phyloP scores from a whole-genome alignment of 108 stramenopile species.

The Nitzschia inconspicua region DNA sequence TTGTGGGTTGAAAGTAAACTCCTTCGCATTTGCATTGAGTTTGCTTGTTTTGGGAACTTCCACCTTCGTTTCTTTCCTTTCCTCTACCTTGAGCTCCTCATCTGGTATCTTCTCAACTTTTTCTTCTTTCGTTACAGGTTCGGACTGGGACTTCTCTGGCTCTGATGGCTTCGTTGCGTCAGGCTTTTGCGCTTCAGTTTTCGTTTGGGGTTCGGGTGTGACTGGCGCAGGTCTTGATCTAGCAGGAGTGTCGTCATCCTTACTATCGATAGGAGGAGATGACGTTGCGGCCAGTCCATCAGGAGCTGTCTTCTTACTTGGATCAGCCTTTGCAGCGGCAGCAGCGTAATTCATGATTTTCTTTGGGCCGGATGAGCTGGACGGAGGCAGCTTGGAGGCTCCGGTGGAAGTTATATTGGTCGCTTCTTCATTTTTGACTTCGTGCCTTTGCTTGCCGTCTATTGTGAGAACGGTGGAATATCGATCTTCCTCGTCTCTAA shows the following conservation, averaged over 20 bases:
- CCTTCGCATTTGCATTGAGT: conserved; percentile 81
- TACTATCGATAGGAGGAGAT: neutral
- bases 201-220: neutral
- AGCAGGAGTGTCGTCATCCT: neutral
- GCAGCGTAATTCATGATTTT: conserved; percentile 35
- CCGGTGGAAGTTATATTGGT: conserved; percentile 5
- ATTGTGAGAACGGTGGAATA: conserved; percentile 82
- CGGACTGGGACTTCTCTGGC: conserved; percentile 5
- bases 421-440: neutral
- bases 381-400: conserved; percentile 12
- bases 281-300: conserved; percentile 3
- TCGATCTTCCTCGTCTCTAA: conserved; percentile 86
- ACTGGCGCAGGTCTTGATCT: conserved; percentile 1
- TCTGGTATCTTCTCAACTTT: conserved; percentile 2
- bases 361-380: conserved; percentile 49
- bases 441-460: conserved; percentile 50
- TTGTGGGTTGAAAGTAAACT: conserved; percentile 70
- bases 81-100: conserved; percentile 1
- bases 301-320: conserved; percentile 25
- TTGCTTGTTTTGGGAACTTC: conserved; percentile 45
- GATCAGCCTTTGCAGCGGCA: conserved; percentile 39
- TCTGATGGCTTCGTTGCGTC: conserved; percentile 3
- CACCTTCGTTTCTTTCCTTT: conserved; percentile 31
- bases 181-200: conserved; percentile 9
- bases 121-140: neutral